Evolutionary conservation across 2,329 filamentous ascomycete genomes (phyloP).

Genomic region (Aspergillus pseudonomiae): DNA sequence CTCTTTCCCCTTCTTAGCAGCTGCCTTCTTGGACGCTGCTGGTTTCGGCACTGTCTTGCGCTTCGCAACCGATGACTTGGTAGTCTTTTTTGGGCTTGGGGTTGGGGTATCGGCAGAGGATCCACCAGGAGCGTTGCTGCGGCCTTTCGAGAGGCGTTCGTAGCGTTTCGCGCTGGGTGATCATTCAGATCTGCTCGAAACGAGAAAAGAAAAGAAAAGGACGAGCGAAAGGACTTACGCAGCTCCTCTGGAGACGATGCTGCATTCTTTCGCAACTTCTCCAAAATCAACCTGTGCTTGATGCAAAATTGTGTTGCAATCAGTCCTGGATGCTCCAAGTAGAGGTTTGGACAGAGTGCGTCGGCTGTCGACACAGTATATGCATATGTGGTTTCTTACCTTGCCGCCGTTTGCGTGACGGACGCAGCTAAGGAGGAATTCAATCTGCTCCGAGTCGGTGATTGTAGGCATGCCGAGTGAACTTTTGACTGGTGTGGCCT

Average conservation of each 20-base stretch:
- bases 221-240: conserved; percentile 57
- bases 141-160: conserved; percentile 63
- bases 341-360: not conserved
- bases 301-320: not conserved
- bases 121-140: conserved; percentile 31
- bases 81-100: not conserved
- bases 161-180: conserved; percentile 65
- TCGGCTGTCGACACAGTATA: not conserved
- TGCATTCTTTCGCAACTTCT: conserved; percentile 65
- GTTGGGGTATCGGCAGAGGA: conserved; percentile 38
- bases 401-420: conserved; percentile 62
- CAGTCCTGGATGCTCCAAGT: not conserved
- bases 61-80: conserved; percentile 16
- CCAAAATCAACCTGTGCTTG: conserved; percentile 64
- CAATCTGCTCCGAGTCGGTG: conserved; percentile 61
- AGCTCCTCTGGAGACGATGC: conserved; percentile 66
- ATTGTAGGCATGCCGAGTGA: conserved; percentile 50
- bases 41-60: not conserved
- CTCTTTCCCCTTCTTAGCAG: not conserved
- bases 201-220: conserved; percentile 21
- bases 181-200: not conserved
- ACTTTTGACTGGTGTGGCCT: not conserved
- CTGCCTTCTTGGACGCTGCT: not conserved
- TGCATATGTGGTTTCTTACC: conserved; percentile 44
- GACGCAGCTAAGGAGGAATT: conserved; percentile 69